Evolutionary conservation across 192 early-diverging fungal genomes (phyloP).

Genomic region (Haplosporangium gracile): DNA sequence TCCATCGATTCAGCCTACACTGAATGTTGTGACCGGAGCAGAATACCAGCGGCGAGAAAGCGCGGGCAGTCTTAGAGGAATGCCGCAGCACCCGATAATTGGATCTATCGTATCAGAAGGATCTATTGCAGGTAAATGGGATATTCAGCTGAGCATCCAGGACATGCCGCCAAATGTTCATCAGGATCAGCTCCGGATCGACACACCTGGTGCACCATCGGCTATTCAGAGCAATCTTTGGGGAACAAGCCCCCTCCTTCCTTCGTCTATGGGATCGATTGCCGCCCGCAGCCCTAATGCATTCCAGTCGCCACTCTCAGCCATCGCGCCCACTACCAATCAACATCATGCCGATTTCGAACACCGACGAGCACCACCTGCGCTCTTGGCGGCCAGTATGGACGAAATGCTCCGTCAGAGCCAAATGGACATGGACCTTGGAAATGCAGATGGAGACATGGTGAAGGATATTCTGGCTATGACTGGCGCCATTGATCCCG

Average conservation of each 20-base stretch:
- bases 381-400: constrained; percentile 9
- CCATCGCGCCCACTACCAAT: background rate
- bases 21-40: background rate
- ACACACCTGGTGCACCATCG: background rate
- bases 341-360: background rate
- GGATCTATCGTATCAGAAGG: background rate
- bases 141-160: background rate
- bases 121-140: background rate
- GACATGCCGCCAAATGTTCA: background rate
- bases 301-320: background rate
- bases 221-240: background rate
- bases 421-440: constrained; percentile 27
- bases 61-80: background rate
- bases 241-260: background rate
- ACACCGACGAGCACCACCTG: background rate
- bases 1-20: background rate
- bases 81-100: background rate
- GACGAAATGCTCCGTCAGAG: constrained; percentile 27
- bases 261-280: background rate
- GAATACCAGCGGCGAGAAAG: background rate
- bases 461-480: constrained; percentile 45
- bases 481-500: constrained; percentile 39
- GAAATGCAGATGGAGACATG: constrained; percentile 20
- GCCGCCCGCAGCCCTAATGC: background rate
- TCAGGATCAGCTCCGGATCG: background rate